Evolutionary conservation across 2,329 filamentous ascomycete species (phyloP), one percentile per base, ranked within the genome.

Genomic region (Aspergillus aculeatus): DNA sequence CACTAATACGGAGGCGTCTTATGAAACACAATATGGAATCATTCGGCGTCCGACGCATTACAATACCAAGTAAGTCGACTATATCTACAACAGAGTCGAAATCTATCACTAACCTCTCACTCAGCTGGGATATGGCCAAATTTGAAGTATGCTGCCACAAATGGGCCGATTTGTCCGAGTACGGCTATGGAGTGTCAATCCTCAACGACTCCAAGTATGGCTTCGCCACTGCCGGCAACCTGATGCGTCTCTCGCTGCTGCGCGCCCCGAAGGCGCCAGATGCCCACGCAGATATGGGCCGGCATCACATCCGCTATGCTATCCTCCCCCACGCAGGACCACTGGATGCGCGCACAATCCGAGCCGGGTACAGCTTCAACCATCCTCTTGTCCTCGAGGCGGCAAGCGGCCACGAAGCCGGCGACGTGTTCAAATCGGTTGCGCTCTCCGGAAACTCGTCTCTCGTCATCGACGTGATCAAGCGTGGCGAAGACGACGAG

Each of bases 121-220:
- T 2, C 59, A 84, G 86, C 66, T 96, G 92, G 92, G 92, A 96
- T 72, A 96, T 96, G 92, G 93, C 93, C 71, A 96, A 96, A 71
- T 97, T 97, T 69, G 93, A 97, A 79, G 93, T 97, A 54, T 96
- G 92, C 82, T 94, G 90, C 74, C 93, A 97, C 80, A 94, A 93
- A 73, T 97, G 91, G 81, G 93, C 93, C 11, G 93, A 97, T 75
- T 80, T 97, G 26, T 94, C 90, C 0, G 93, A 97, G 75, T 83
- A 90, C 70, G 89, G 88, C 56, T 96, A 96, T 69, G 93, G 93
- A 64, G 92, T 98, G 7, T 94, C 91, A 2, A 90, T 98, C 63
- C 83, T 98, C 60, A 98, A 98, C 71, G 93, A 98, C 76, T 91
- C 88, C 79, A 97, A 97, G 76, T 98, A 96, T 72, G 94, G 94